These are phyloP conservation scores for Neonectria sp. DNA, from an alignment of 2,329 filamentous ascomycete genomes.

Conservation along the genomic window DNA sequence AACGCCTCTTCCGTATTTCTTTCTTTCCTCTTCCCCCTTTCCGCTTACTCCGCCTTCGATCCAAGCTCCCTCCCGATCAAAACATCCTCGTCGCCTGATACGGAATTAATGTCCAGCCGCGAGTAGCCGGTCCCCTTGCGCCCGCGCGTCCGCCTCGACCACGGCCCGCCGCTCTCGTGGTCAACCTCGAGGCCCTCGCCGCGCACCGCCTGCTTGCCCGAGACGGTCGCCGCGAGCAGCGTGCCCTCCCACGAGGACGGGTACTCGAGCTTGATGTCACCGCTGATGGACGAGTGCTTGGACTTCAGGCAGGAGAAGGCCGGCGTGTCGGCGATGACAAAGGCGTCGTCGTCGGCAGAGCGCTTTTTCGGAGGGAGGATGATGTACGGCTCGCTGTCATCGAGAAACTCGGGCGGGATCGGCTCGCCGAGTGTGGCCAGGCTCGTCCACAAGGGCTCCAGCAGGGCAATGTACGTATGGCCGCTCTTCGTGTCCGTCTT, in stretches of 20 bases:
- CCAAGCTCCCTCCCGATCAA: conserved; percentile 42
- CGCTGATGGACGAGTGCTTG: conserved; percentile 62
- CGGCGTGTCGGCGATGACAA: conserved; percentile 22
- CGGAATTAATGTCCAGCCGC: conserved; percentile 48
- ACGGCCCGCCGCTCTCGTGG: conserved; percentile 50
- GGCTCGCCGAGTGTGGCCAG: conserved; percentile 22
- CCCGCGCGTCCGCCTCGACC: conserved; percentile 53
- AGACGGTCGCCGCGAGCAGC: conserved; percentile 57
- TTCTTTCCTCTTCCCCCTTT: neutral
- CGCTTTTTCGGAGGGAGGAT: conserved; percentile 23
- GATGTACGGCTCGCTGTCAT: conserved; percentile 40
- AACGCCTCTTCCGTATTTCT: conserved; percentile 16
- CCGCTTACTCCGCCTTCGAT: neutral
- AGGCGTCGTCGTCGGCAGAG: neutral
- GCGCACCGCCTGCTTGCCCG: conserved; percentile 56
- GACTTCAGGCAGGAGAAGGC: conserved; percentile 56
- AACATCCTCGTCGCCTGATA: conserved; percentile 51
- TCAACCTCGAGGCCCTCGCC: conserved; percentile 62
- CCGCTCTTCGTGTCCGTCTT: conserved; percentile 63
- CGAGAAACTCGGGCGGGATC: conserved; percentile 31
- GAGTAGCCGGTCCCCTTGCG: conserved; percentile 60
- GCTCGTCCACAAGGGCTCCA: conserved; percentile 62
- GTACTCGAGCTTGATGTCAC: conserved; percentile 59
- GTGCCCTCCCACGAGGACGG: conserved; percentile 66
- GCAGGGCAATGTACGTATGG: conserved; percentile 53